Conservation (phyloP, 371 early-diverging fungal species). For the Phascolomyces articulosus region DNA sequence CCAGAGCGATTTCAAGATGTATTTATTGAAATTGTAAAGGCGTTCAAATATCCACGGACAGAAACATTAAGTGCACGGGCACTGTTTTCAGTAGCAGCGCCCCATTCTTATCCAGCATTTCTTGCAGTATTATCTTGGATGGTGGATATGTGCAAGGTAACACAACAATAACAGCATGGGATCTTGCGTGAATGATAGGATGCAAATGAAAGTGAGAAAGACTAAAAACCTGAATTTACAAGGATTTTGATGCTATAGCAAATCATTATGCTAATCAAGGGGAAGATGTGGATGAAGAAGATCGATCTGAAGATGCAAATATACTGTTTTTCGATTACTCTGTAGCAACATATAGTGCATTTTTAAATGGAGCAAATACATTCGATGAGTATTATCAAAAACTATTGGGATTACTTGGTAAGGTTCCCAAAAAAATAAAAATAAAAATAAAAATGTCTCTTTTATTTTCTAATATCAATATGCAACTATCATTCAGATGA, state of each 20-base stretch:
- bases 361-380: constrained; percentile 61
- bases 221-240: no score
- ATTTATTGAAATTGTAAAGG: constrained; percentile 73
- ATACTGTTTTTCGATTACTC: constrained; percentile 68
- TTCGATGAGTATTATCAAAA: not conserved
- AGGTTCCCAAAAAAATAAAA: not conserved
- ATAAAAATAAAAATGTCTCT: not conserved
- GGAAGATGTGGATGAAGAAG: not conserved
- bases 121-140: constrained; percentile 92
- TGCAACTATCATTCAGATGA: not conserved
- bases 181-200: no score
- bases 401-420: not conserved
- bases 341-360: constrained; percentile 53
- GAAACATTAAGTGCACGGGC: constrained; percentile 86
- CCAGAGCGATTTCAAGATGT: constrained; percentile 88
- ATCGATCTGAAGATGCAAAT: constrained; percentile 7
- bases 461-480: not conserved
- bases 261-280: not conserved
- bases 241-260: not conserved
- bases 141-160: constrained; percentile 16
- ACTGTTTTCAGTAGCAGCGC: constrained; percentile 80
- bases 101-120: constrained; percentile 89
- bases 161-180: no score
- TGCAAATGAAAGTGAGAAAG: no score
- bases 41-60: constrained; percentile 85